A percentile compares a stretch with the other conserved stretches of the same genome.
Conservation (phyloP, 306 rosid genomes). For the Lablab purpureus region DNA sequence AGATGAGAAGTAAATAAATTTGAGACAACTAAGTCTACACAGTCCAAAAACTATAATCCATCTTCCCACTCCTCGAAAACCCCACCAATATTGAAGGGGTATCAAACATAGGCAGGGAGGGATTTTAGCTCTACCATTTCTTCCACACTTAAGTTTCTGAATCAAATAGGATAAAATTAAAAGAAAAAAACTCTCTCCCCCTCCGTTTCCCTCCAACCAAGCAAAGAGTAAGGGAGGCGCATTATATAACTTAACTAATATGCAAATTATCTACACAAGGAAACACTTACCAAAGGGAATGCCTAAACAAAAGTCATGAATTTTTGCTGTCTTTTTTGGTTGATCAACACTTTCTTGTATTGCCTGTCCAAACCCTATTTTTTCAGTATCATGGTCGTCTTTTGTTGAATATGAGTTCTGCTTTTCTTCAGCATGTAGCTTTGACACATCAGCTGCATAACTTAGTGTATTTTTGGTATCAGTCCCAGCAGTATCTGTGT, state of each 20-base stretch:
- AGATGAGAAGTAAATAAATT: not conserved
- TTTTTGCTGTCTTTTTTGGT: slow-evolving; percentile 66
- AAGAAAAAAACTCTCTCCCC: not conserved
- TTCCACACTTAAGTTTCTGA: not conserved
- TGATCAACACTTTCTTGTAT: slow-evolving; percentile 47
- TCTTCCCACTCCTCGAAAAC: not conserved
- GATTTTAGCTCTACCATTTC: not conserved
- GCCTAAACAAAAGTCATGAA: slow-evolving; percentile 97
- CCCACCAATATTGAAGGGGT: not conserved
- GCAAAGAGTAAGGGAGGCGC: not conserved
- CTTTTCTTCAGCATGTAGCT: slow-evolving; percentile 52
- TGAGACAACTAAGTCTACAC: not conserved
- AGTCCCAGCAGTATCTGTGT: slow-evolving; percentile 54
- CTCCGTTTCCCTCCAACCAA: not conserved
- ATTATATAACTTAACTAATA: slow-evolving; percentile 21
- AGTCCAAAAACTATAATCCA: not conserved
- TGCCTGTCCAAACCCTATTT: slow-evolving; percentile 48
- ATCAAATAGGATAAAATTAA: not conserved
- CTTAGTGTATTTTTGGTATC: slow-evolving; percentile 54
- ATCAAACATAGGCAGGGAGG: not conserved
- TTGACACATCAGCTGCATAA: slow-evolving; percentile 53
- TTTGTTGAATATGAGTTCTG: slow-evolving; percentile 47
- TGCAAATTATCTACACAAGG: slow-evolving; percentile 37
- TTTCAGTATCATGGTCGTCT: slow-evolving; percentile 49
- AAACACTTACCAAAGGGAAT: slow-evolving; percentile 85